Evolutionary conservation across 2,329 filamentous ascomycete species (phyloP), one percentile per base, ranked within the genome.

Genomic region (Setomelanomma holmii): DNA sequence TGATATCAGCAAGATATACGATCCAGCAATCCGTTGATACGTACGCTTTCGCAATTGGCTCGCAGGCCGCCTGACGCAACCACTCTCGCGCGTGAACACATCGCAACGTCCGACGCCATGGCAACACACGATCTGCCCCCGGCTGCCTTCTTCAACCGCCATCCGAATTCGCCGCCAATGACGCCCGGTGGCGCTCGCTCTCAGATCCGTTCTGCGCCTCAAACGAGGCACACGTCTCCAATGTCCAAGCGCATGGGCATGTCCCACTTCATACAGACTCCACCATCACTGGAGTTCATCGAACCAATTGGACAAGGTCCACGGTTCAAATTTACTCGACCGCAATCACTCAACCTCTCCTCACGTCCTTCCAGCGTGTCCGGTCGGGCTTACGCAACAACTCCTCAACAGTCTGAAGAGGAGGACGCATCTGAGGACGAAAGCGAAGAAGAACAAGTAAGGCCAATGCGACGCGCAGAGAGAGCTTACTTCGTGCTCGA

Each of bases 401-500:
- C 64, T 20, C 60, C 63, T n/a, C 64, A 68, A 52, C 63, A 66
- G n/a, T 72, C 68, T 30, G 72, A 74, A 27, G 55, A 66, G 45
- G 68, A 62, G 22, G 54, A 55, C 14, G 58, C 55, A 30, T 63
- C 64, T 39, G 67, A 68, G n/a, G 58, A 66, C 5, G 68, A 72
- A 42, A 67, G 61, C 41, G 62, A 63, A 23, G 49, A 63, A n/a
- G 64, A 68, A 42, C 58, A 68, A 42, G 54, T 62, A 44, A 54
- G 41, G 22, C 63, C 64, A 36, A 46, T 60, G 48, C 69, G 62
- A 49, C 57, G 53, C 46, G 58, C 69, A 45, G 63, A 72, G 19
- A 58, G 65, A 23, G 68, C 66, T 44, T 68, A 69, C 45, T 75
- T 80, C 47, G 69, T 72, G 33, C 70, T 81, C 42, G 76, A 80